A percentile compares a stretch with the other conserved stretches of the same genome.
Evolutionary conservation across 345 rosid genomes (phyloP).

Genomic region (Boechera divaricarpa): DNA sequence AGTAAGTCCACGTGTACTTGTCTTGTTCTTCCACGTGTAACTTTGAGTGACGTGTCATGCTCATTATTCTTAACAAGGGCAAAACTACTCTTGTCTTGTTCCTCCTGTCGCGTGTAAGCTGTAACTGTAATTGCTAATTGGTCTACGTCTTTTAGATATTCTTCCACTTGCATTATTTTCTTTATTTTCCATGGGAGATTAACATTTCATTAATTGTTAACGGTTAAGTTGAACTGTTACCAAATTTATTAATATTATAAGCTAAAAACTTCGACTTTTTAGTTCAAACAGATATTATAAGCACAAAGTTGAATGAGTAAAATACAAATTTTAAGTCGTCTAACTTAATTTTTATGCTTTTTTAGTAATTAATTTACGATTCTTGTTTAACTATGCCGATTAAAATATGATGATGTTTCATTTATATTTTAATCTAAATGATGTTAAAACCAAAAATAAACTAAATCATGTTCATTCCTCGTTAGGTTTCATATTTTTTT

Average conservation of each 20-base stretch:
- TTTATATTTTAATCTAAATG: too few relatives aligned
- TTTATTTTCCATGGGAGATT: not conserved
- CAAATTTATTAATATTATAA: not conserved
- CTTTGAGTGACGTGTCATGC: constrained; percentile 3
- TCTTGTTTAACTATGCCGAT: too few relatives aligned
- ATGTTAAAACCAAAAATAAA: too few relatives aligned
- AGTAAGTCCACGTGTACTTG: constrained; percentile 16
- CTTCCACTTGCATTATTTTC: constrained; percentile 30
- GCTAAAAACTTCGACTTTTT: not conserved
- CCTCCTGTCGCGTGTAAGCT: constrained; percentile 28
- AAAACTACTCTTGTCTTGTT: constrained; percentile 38
- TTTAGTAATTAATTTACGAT: too few relatives aligned
- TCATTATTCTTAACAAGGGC: constrained; percentile 18
- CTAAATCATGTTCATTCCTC: not conserved
- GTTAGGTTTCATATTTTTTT: not conserved
- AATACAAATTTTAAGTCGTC: too few relatives aligned
- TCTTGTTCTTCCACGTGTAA: not conserved
- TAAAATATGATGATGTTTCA: too few relatives aligned
- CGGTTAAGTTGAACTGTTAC: not conserved
- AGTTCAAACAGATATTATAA: too few relatives aligned
- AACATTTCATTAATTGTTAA: not conserved
- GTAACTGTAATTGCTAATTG: constrained; percentile 26
- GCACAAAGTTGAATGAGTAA: too few relatives aligned
- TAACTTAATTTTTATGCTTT: too few relatives aligned
- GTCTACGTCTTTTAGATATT: constrained; percentile 32